Evolutionary conservation across 257 asterid species (phyloP), one percentile per base, ranked within the genome.

Genomic region (Solanum chaucha): DNA sequence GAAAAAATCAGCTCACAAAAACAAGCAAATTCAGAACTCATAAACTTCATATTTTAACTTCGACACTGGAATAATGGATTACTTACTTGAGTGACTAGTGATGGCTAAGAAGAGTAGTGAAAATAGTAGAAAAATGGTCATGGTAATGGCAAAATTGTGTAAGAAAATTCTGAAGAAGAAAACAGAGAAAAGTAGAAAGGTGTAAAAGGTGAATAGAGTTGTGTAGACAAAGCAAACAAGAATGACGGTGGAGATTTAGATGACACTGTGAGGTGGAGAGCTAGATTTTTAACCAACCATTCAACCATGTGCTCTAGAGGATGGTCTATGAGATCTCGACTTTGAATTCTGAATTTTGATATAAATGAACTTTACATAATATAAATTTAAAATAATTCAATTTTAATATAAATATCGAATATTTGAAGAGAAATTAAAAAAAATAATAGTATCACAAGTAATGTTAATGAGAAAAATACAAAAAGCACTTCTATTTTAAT

Each of bases 81-180:
- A 77, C 90, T 89, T 88, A 90, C 93, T 87, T 82, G 93, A 89
- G 87, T 84, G 91, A 78, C 89, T 89, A 91, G 91, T 92, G 86
- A 92, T 82, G 88, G 94, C 91, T 78, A 94, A 88, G 92, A 96
- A 59, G 70, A 93, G 36, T 30, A 91, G 74, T 41, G 90, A 89
- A 71, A 80, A 92, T 89, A 94, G 88, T 38, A 90, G 88, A 70
- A 90, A 89, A 88, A 83, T 93, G 84, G 94, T 91, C 99, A 96
- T 96, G 86, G 85, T 46, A 73, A 12, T 11, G 67, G 82, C 14
- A 78, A 73, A 80, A 70, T 36, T 36, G 24, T 51, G 28, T 13
- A 12, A 24, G 35, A 74, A 58, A 41, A 36, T 19, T 72, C 7
- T 19, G 22, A 58, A 58, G 26, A 58, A 58, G 65, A 58, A 20